Evolutionary conservation across 371 early-diverging fungal genomes (phyloP).

Genomic region (Zychaea mexicana): DNA sequence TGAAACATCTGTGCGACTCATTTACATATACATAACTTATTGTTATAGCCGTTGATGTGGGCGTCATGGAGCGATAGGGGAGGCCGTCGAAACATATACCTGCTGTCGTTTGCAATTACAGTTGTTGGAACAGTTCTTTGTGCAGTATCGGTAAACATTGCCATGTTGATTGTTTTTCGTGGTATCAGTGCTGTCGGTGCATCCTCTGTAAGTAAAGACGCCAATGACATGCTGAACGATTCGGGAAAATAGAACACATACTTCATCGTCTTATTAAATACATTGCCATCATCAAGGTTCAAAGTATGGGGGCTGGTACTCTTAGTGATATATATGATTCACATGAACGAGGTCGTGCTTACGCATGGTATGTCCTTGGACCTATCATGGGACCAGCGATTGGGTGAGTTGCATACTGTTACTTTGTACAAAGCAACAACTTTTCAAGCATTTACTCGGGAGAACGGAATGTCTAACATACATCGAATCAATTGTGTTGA

Average conservation of each 20-base stretch:
- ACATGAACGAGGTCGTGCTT: conserved; percentile 46
- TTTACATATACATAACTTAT: neutral
- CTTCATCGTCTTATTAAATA: neutral
- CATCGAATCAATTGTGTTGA: too few species aligned
- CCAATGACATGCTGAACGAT: too few species aligned
- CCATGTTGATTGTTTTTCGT: conserved; percentile 32
- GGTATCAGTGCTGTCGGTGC: conserved; percentile 24
- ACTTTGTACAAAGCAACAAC: neutral
- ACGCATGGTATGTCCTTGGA: conserved; percentile 40
- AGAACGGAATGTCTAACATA: too few species aligned
- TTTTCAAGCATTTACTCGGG: neutral
- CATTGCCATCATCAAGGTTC: conserved; percentile 18
- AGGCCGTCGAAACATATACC: conserved; percentile 27
- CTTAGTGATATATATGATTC: conserved; percentile 47
- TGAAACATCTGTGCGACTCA: neutral
- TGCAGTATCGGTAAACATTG: conserved; percentile 24
- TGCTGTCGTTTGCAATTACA: conserved; percentile 24
- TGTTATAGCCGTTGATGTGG: conserved; percentile 30
- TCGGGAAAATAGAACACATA: neutral
- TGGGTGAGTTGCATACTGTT: conserved; percentile 10
- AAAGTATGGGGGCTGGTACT: conserved; percentile 53
- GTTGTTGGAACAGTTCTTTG: conserved; percentile 26
- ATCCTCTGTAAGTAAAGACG: conserved; percentile 15
- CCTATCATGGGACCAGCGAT: conserved; percentile 34
- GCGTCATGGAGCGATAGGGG: conserved; percentile 23